Base-by-base conservation (phyloP, 2,329 filamentous ascomycete species). In the Fusarium annulatum region DNA sequence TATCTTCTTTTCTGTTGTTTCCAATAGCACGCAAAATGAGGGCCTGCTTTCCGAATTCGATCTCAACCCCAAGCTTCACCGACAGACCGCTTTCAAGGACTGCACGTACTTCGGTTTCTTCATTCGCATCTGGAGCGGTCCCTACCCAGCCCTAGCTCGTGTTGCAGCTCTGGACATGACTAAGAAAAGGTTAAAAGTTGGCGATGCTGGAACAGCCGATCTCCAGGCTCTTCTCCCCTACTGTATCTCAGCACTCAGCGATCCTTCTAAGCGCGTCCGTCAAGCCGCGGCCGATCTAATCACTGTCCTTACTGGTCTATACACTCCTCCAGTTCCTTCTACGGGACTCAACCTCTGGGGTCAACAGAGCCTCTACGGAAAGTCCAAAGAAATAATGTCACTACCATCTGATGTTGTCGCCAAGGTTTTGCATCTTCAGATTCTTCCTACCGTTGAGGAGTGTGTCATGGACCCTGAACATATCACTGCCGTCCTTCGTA, bases 191-290 rank as follows among this genome's bases (percentile, higher is more conserved):
- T 80, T 94, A 23, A 88, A 89, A 60, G 81, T 83, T 15, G 82
- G 82, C 19, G 86, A 88, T 65, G 85, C 84, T 61, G 81, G 79
- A 28, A 84, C 84, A 26, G 79, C 88, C 12, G 93, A 97, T 79
- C 87, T 95, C 55, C 96, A 98, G 79, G 89, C 90, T 16, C 81
- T 98, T 23, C 79, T 97, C n/a, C 96, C 96, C 5, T 98, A 97
- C 82, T 85, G 92, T 38, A 84, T 98, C 51, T 86, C 88, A 42
- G 93, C 93, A 28, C 87, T 98, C 23, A 87, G 90, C 30, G 96
- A 98, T 80, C 84, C 90, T 9, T 93, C 93, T 3, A 91, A 92
- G 71, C 90, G 90, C 70, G 92, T 97, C 46, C 92, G 95, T 49
- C 90, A 91, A 70, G 91, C 94, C 57, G 93, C 95, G 26, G 91